Evolutionary conservation across 2,329 filamentous ascomycete genomes (phyloP), one percentile per base, ranked within the genome.

Genomic region (Pseudogymnoascus sp.): DNA sequence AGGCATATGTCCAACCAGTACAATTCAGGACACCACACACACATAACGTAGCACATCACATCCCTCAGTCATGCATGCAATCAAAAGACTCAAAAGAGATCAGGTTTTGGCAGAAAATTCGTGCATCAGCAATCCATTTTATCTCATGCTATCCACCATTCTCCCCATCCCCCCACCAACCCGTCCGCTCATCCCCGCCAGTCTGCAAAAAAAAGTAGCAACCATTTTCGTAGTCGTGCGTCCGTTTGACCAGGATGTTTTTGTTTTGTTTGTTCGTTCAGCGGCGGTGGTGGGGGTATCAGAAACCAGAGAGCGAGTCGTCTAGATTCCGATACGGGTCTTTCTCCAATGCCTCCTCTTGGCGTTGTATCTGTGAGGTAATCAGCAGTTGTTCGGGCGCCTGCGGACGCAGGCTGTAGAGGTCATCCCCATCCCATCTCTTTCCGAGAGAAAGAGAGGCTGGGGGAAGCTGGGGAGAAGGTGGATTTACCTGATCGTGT

Each of bases 341-440:
- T 99, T 99, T 85, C 95, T 92, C 95, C 95, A 99, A 81, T 99
- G 95, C 84, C 95, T 90, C 82, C 95, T 86, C 91, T 99, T 99
- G 77, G 95, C 93, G 86, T 99, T 99, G 89, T 99, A 99, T 85
- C 95, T 99, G 79, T 74, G 31, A 16, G 57, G 45, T 23, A 65
- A 71, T 63, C 71, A 68, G 63, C 31, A 65, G 28, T 28, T 51
- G n/a, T 37, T 62, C 39, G 31, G 14, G 14, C 63, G 11, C 63
- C 21, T 13, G 37, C 39, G 57, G 57, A 61, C 57, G 57, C 57
- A 61, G 57, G 39, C 16, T 28, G 64, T 21, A 48, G n/a, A n/a
- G n/a, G n/a, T 8, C 16, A 3, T 19, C 14, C 36, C 6, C 37
- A 10, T 43, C 39, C 39, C 19, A 2, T 51, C 13, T 21, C 6